Conservation (phyloP, 768 basidiomycete species). For the Trametopsis cervina region DNA sequence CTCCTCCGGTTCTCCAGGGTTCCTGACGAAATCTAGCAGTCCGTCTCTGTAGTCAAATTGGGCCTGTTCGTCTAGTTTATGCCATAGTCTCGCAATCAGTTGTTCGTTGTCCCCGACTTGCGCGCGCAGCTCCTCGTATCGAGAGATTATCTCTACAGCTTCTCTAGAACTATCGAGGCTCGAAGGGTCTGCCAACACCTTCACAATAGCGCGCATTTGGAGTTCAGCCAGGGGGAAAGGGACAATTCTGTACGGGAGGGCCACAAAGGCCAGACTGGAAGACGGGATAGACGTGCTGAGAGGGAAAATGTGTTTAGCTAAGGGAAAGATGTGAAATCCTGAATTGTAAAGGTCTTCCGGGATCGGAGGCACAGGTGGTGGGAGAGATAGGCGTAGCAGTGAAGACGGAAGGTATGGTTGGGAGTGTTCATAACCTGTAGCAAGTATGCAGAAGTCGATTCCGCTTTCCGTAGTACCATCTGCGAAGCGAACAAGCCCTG, state of each 20-base stretch:
- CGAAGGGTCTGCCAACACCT: slow-evolving; percentile 45
- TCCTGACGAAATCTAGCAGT: slow-evolving; percentile 42
- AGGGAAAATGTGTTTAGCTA: slow-evolving; percentile 66
- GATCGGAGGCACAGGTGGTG: slow-evolving; percentile 42
- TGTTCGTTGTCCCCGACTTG: slow-evolving; percentile 27
- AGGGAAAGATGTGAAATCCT: slow-evolving; percentile 59
- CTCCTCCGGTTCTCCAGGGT: slow-evolving; percentile 20
- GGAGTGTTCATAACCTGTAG: slow-evolving; percentile 65
- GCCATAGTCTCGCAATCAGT: slow-evolving; percentile 50
- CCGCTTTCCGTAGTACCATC: slow-evolving; percentile 48
- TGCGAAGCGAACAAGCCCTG: slow-evolving; percentile 47
- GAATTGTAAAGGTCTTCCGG: slow-evolving; percentile 55
- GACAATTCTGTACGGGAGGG: slow-evolving; percentile 48
- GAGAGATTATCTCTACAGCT: slow-evolving; percentile 39
- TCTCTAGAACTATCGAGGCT: slow-evolving; percentile 44
- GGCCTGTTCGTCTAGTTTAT: slow-evolving; percentile 39
- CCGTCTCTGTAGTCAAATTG: slow-evolving; percentile 67
- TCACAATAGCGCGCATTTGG: slow-evolving; percentile 60
- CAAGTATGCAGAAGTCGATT: slow-evolving; percentile 61
- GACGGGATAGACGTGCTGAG: slow-evolving; percentile 39
- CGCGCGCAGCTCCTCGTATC: slow-evolving; percentile 36
- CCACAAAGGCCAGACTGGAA: slow-evolving; percentile 56
- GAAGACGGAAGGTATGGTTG: slow-evolving; percentile 53
- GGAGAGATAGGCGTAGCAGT: slow-evolving; percentile 28
- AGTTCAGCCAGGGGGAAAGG: slow-evolving; percentile 78